These are phyloP conservation scores for Tolypocladium ovalisporum DNA, from an alignment of 2,329 filamentous ascomycete genomes.

Conservation along the genomic window DNA sequence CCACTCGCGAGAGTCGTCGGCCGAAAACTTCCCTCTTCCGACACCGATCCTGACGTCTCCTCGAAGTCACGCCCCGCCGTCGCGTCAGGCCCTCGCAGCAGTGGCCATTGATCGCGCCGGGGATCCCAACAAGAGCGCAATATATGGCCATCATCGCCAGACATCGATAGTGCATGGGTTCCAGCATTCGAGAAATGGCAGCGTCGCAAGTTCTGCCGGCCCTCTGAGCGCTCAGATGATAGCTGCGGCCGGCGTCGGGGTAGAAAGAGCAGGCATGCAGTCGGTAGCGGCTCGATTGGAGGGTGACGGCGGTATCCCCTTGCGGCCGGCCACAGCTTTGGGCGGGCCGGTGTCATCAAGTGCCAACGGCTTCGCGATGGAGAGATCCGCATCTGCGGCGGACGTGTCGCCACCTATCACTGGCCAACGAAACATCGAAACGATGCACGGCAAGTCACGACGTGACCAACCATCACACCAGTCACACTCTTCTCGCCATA, in stretches of 20 bases:
- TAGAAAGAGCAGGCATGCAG: conserved; percentile 43
- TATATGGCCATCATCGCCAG: conserved; percentile 84
- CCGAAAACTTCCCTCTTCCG: conserved; percentile 38
- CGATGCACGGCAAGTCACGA: conserved; percentile 56
- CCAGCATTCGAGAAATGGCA: conserved; percentile 85
- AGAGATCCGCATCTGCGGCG: conserved; percentile 34
- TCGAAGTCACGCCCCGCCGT: conserved; percentile 27
- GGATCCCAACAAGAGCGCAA: conserved; percentile 43
- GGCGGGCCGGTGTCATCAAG: conserved; percentile 24
- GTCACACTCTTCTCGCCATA: conserved; percentile 63
- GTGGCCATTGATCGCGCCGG: conserved; percentile 39
- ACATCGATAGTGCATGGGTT: conserved; percentile 96
- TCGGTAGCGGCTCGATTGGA: conserved; percentile 33
- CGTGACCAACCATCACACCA: conserved; percentile 65
- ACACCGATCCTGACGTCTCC: conserved; percentile 21
- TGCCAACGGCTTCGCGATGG: conserved; percentile 18
- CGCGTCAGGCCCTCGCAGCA: conserved; percentile 27
- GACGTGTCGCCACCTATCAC: conserved; percentile 32
- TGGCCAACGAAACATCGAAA: conserved; percentile 43
- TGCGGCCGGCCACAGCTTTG: conserved; percentile 36
- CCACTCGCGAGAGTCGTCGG: conserved; percentile 49
- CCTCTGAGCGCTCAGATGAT: conserved; percentile 84
- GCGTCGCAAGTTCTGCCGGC: conserved; percentile 69
- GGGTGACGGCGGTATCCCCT: conserved; percentile 24
- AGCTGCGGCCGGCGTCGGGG: conserved; percentile 50